A percentile compares a stretch with the other conserved stretches of the same genome.
These are phyloP conservation scores for Funneliformis caledonium DNA, from an alignment of 371 early-diverging fungal genomes.

Conservation along the genomic window DNA sequence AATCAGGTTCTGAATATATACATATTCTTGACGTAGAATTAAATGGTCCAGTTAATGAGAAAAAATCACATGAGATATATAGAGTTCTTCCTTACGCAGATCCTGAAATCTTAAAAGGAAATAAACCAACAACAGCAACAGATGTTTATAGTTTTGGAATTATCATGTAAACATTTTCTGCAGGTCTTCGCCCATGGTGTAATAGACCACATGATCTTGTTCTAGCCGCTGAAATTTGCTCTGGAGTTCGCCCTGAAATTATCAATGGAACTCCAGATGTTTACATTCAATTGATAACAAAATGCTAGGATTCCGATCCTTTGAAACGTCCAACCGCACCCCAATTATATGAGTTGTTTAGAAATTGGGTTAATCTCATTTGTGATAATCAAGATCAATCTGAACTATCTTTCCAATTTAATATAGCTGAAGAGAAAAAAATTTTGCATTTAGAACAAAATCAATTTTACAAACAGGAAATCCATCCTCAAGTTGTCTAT, in stretches of 20 bases:
- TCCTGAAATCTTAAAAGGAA: constrained; percentile 8
- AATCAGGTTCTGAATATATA: neutral
- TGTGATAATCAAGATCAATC: neutral
- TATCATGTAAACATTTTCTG: neutral
- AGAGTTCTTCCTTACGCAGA: neutral
- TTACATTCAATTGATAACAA: neutral
- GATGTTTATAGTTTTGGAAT: constrained; percentile 29
- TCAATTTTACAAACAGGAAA: neutral
- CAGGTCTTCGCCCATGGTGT: neutral
- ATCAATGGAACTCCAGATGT: neutral
- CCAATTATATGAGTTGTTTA: neutral
- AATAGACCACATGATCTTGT: neutral
- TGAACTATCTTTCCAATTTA: neutral
- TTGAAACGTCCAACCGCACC: neutral
- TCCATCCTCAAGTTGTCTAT: neutral
- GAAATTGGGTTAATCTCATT: neutral
- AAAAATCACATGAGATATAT: neutral
- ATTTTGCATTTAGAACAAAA: neutral
- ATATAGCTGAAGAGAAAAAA: constrained; percentile 10
- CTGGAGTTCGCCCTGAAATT: neutral
- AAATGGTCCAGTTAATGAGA: neutral
- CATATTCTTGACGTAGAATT: constrained; percentile 7
- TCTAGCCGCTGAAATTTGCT: neutral
- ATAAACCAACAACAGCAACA: neutral
- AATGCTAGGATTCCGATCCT: neutral